Base-by-base conservation (phyloP, 495 filamentous ascomycete species). In the Bombardia bombarda region DNA sequence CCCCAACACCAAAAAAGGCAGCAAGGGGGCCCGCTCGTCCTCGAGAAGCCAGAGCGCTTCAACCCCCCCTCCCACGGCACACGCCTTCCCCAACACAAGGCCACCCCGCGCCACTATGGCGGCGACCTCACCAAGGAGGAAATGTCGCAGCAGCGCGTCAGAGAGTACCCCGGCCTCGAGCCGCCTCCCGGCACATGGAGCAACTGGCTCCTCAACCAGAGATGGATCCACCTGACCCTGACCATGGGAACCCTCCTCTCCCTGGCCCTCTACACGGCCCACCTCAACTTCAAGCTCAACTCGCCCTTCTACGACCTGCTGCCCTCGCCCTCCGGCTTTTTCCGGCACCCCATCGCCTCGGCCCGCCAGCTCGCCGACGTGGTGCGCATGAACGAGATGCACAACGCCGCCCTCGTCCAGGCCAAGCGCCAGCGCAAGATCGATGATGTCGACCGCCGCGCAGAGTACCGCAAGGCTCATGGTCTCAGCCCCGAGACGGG, bases 61-160 rank as follows among this genome's bases (percentile, higher is more conserved):
- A 83, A 80, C 38, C 89, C 89, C 0, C 89, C 89, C 0, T 95
- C 88, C 0, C 89, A 95, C 61, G 78, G 78, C 21, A 62, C 79
- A 20, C 75, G 81, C 1, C 69, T 81, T 50, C 61, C 70, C 60
- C 62, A 63, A 62, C 61, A 18, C 44, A 47, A 20, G 52, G 23
- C 46, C 5, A 48, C 45, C 4, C 66, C 68, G 18, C 58, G 63
- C 33, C 88, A 90, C 63, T 81, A 82, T 31, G 89, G 89, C 25
- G 82, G 82, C 9, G 51, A 68, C 9, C 60, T 83, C 28, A 73
- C 72, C 16, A 66, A 68, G 18, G 65, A 74, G 28, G 78, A 93
- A 57, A 64, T 67, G 28, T 62, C 73, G 35, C 74, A 70, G 42
- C 83, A 84, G 63, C 68, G 67, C 46, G 73, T 56, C 37, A 82